Evolutionary conservation across 768 basidiomycete species (phyloP), one percentile per base, ranked within the genome.

Genomic region (Serpula lacrymans): DNA sequence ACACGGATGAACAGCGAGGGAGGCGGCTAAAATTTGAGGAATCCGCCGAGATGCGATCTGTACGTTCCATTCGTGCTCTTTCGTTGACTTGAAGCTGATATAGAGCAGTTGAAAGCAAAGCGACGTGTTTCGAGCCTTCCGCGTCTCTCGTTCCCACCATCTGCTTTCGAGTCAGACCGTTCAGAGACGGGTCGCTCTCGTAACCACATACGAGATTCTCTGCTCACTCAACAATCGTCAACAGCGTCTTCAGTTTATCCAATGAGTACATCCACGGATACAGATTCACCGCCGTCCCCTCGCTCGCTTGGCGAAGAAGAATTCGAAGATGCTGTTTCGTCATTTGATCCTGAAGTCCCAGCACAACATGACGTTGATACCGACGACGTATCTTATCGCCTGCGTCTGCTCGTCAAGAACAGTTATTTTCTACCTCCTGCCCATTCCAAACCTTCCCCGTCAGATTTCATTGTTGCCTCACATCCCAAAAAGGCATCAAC

Each of bases 371-470:
- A 70, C 37, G 78, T 73, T 48, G 72, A 78, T 51, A 72, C 74
- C 16, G 88, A 92, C 60, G 89, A 92, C 53, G 88, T 91, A 28
- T 80, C 87, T 14, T 88, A 88, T 64, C 84, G 89, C 17, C 76
- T 92, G 14, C 83, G 81, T 28, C 74, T 92, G 39, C 76, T 92
- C 28, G 83, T 92, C 39, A 86, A 84, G 59, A 92, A 92, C 62
- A 90, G 74, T 54, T 92, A 92, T 58, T 92, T 88, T 55, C 78
- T 92, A 26, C 89, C 89, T 3, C 90, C 89, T 8, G 88, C 89
- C 0, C 89, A 92, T 53, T 74, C 80, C 29, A 92, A 92, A 54
- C 89, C 89, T 2, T 77, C 77, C 8, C 75, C 80, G 2, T 70
- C 82, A 20, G 78, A 84, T 37, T 76, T 89, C 44, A 72, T 76